A percentile compares a stretch with the other conserved stretches of the same genome.
These are phyloP conservation scores for Blakeslea trispora DNA, from an alignment of 371 early-diverging fungal species.

Conservation along the genomic window DNA sequence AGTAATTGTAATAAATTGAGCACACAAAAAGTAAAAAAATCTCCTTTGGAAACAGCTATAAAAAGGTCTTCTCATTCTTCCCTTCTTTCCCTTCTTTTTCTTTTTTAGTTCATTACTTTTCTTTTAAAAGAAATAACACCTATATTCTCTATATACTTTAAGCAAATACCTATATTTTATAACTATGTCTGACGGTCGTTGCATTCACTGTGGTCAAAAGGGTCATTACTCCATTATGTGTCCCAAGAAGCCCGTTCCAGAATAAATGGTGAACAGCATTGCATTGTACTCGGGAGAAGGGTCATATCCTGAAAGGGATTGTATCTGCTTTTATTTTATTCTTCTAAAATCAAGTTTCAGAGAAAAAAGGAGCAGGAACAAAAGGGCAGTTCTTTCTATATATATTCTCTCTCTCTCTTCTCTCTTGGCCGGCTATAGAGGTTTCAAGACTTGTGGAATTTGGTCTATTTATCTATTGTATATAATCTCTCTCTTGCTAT, in stretches of 20 bases:
- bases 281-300: too few relatives aligned
- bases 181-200: slow-evolving; percentile 53
- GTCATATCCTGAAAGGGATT: too few relatives aligned
- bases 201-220: slow-evolving; percentile 50
- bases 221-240: slow-evolving; percentile 52
- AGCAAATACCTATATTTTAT: background rate
- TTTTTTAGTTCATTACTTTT: background rate
- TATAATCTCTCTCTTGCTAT: background rate
- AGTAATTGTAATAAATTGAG: background rate
- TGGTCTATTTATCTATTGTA: background rate
- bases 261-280: too few relatives aligned
- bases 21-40: background rate
- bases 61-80: too few relatives aligned
- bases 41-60: too few relatives aligned
- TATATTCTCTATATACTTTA: too few relatives aligned
- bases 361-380: background rate
- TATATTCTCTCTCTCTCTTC: background rate
- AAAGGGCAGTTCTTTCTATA: background rate
- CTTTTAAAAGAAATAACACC: slow-evolving; percentile 1
- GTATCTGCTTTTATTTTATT: too few relatives aligned
- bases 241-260: slow-evolving; percentile 40
- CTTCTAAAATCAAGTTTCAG: too few relatives aligned
- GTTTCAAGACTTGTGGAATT: background rate
- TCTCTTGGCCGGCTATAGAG: slow-evolving; percentile 24
- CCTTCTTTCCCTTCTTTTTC: background rate